These are phyloP conservation scores for Geosmithia morbida DNA, from an alignment of 2,329 filamentous ascomycete species.

Conservation along the genomic window DNA sequence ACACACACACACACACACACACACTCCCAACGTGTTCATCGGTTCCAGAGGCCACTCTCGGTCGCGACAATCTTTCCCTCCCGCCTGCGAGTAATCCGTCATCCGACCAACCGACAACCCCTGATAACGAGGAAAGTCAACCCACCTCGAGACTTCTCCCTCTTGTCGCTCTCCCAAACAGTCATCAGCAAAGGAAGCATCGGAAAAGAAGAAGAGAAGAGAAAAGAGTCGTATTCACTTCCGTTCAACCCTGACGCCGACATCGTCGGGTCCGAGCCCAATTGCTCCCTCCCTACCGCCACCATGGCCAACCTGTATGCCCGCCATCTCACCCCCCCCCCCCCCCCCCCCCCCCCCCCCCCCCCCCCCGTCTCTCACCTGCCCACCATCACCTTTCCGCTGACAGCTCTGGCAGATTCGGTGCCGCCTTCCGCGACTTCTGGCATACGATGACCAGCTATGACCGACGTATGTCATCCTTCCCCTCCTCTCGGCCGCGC, in stretches of 20 bases:
- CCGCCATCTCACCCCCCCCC: too few relatives aligned
- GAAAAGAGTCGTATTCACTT: too few relatives aligned
- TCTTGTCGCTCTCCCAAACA: neutral
- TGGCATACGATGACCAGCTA: slow-evolving; percentile 83
- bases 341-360: neutral
- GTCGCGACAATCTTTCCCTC: neutral
- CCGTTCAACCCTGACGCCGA: neutral
- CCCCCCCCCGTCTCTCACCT: neutral
- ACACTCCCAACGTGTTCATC: neutral
- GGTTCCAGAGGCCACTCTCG: neutral
- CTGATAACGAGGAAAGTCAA: neutral
- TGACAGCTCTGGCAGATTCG: slow-evolving; percentile 31
- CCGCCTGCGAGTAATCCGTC: neutral
- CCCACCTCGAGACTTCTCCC: neutral
- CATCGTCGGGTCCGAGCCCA: neutral
- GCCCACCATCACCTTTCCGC: neutral
- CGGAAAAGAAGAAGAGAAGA: neutral
- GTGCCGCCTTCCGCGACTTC: slow-evolving; percentile 69
- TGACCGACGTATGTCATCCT: slow-evolving; percentile 43
- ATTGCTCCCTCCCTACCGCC: neutral
- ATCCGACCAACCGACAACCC: neutral
- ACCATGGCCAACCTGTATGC: slow-evolving; percentile 11
- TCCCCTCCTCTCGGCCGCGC: neutral
- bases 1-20: neutral
- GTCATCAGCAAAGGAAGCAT: neutral